Conservation (phyloP, 306 rosid species). For the Prinsepia uniflora region DNA sequence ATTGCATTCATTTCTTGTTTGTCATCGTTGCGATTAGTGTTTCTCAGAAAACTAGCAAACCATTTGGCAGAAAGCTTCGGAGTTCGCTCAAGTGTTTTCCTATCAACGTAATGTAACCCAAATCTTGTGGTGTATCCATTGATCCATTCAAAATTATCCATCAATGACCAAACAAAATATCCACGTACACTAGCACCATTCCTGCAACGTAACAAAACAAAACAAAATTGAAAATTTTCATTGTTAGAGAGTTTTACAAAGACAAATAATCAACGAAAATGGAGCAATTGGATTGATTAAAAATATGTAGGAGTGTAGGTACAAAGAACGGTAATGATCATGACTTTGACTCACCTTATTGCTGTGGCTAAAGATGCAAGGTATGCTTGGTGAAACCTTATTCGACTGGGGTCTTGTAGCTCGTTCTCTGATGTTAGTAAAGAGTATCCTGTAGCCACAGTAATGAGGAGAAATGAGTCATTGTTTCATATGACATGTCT, state of each 20-base stretch:
- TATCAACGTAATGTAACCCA: constrained; percentile 59
- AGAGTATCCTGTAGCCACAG: constrained; percentile 36
- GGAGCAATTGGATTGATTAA: not conserved
- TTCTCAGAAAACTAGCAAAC: constrained; percentile 47
- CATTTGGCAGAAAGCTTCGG: constrained; percentile 61
- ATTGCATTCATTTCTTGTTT: too few species aligned
- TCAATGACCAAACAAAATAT: constrained; percentile 62
- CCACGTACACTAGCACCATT: constrained; percentile 72
- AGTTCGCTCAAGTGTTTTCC: constrained; percentile 40
- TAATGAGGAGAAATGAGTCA: not conserved
- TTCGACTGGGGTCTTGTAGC: constrained; percentile 41
- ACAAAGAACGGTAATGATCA: too few species aligned
- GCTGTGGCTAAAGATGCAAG: constrained; percentile 50
- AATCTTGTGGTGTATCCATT: constrained; percentile 40
- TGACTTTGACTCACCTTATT: constrained; percentile 35
- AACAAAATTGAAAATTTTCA: not conserved
- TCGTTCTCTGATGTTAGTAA: constrained; percentile 5
- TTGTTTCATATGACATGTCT: not conserved
- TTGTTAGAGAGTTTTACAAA: not conserved
- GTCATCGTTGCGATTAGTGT: too few species aligned
- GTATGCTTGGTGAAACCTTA: constrained; percentile 48
- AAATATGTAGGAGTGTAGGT: too few species aligned
- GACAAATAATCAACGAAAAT: not conserved
- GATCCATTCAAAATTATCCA: constrained; percentile 66
- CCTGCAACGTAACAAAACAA: constrained; percentile 21